A percentile compares a stretch with the other conserved stretches of the same genome.
Evolutionary conservation across 495 filamentous ascomycete species (phyloP).

Genomic region (Xylaria castorea): DNA sequence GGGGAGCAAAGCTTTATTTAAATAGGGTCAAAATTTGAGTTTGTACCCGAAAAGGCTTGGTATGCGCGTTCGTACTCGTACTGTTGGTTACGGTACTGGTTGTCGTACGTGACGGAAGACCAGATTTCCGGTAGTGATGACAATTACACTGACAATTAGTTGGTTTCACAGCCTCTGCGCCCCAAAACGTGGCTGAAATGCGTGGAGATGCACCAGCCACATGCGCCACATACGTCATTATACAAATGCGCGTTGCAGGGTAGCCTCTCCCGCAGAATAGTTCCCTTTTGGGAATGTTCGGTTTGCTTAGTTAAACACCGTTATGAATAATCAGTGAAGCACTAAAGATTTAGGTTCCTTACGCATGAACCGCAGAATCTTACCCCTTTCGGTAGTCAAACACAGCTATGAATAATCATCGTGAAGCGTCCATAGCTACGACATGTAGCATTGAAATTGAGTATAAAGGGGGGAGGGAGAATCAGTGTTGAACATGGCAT

Average conservation of each 20-base stretch:
- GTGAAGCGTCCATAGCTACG: background rate
- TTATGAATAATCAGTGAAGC: background rate
- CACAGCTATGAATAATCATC: background rate
- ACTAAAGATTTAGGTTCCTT: background rate
- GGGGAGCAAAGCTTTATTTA: conserved; percentile 6
- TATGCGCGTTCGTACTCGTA: conserved; percentile 22
- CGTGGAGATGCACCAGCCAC: background rate
- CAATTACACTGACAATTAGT: conserved; percentile 25
- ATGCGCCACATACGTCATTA: background rate
- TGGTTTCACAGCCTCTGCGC: background rate
- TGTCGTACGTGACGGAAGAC: conserved; percentile 18
- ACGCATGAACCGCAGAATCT: conserved; percentile 19
- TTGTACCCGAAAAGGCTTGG: background rate
- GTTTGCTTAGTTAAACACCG: background rate
- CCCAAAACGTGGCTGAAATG: background rate
- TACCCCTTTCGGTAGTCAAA: conserved; percentile 9
- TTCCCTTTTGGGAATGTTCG: conserved; percentile 14
- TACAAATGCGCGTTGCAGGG: background rate
- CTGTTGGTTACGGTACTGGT: background rate
- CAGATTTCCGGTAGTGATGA: conserved; percentile 21
- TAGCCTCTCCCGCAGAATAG: background rate
- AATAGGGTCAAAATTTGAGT: background rate
- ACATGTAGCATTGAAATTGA: background rate
- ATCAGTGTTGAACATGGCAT: conserved; percentile 1
- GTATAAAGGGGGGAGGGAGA: background rate